Base-by-base conservation (phyloP, 805 yeast species). In the Pichia kluyveri region DNA sequence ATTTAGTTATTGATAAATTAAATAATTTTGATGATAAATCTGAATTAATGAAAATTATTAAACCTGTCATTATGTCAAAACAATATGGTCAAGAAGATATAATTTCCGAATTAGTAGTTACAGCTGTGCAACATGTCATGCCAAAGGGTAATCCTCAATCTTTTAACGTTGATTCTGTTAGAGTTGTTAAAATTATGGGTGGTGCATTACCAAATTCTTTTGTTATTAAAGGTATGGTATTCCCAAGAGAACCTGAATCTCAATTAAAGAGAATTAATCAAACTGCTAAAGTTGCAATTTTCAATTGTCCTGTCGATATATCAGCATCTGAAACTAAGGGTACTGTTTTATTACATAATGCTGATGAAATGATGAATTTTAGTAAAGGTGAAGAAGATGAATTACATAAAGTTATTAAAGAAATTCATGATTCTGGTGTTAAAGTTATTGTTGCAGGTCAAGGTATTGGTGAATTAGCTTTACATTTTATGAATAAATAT, bases 271-370 rank as follows among this genome's bases (percentile, higher is more conserved):
- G 81, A 52, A 70, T 84, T 49, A 63, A 59, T 10, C 60, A 66
- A 42, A 80, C 75, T 57, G 80, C 95, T 17, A 89, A 87, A 65
- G 98, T 93, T 42, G 99, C 86, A 10, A 90, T 89, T 3, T 93
- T 75, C 71, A 88, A 96, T 9, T 83, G 96, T 66, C 97, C 98
- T 28, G 80, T 93, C 47, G 99, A 93, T 68, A 87, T 87, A 51
- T 83, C 96, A 14, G 83, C 89, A 51, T 90, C 99, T n/a, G 99
- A 93, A 70, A 91, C 98, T 23, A 91, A 91, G 70, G 98, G 99
- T 44, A 93, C 99, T 15, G 99, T 93, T 43, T 73, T 93, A 59
- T 76, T 93, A 56, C 96, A 93, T 70, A 90, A 88, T 61, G 99
- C 99, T 12, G 77, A 91, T 66, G 98, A 93, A 68, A 90, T 93